phyloP scores from a whole-genome alignment of 164 flowering plant species.

The Santalum album region DNA sequence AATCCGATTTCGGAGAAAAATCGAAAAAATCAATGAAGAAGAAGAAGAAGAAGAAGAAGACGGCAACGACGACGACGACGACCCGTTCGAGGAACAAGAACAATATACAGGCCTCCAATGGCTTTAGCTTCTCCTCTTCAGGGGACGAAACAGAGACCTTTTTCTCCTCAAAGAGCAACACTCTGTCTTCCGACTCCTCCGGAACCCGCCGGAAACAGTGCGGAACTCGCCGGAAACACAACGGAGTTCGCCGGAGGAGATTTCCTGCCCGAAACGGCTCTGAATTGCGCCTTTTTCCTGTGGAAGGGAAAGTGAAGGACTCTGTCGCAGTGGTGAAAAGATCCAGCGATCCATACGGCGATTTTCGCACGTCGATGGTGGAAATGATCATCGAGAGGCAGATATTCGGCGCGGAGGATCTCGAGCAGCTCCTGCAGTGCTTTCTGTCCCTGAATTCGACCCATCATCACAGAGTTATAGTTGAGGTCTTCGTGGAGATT shows the following conservation, averaged over 20 bases:
- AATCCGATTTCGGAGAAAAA: background rate
- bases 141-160: conserved; percentile 11
- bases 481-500: conserved; percentile 25
- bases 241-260: background rate
- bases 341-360: conserved; percentile 24
- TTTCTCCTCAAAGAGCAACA: conserved; percentile 10
- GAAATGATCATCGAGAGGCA: conserved; percentile 33
- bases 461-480: conserved; percentile 21
- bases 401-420: conserved; percentile 19
- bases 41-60: background rate
- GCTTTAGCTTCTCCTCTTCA: too few species aligned
- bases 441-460: conserved; percentile 24
- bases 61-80: conserved; percentile 2
- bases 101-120: too few species aligned
- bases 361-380: conserved; percentile 32
- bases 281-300: conserved; percentile 2
- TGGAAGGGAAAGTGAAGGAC: conserved; percentile 8
- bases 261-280: background rate
- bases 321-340: conserved; percentile 25
- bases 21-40: conserved; percentile 1
- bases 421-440: conserved; percentile 27
- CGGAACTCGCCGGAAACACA: background rate
- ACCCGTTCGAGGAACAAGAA: conserved; percentile 1
- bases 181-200: conserved; percentile 8
- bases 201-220: background rate